Percentiles rank a stretch among this genome's conserved stretches.
Evolutionary conservation across 345 rosid species (phyloP).

Genomic region (Tarenaya hassleriana): DNA sequence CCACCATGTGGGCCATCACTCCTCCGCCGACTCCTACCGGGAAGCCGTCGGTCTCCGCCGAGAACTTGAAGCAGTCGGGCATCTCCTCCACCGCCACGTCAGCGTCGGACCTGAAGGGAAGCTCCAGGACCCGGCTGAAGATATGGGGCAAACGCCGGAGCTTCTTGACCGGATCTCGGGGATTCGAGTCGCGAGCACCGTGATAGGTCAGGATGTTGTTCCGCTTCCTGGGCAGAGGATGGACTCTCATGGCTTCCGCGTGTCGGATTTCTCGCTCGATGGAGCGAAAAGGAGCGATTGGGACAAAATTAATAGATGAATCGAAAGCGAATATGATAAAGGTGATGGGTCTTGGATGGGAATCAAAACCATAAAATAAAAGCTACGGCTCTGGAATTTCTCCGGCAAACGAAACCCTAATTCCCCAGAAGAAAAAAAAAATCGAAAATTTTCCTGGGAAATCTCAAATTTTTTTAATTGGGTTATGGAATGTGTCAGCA

Average conservation of each 20-base stretch:
- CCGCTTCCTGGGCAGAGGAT: constrained; percentile 56
- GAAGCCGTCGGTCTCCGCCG: constrained; percentile 56
- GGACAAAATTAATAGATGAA: constrained; percentile 5
- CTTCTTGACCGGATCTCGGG: constrained; percentile 37
- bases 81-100: constrained; percentile 66
- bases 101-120: constrained; percentile 78
- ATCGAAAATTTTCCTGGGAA: no score
- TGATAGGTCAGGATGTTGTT: constrained; percentile 50
- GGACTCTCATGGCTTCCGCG: constrained; percentile 61
- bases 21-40: no score
- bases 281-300: constrained; percentile 12
- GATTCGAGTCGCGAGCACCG: constrained; percentile 21
- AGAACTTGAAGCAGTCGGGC: constrained; percentile 81
- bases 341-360: not conserved
- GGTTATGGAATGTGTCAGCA: no score
- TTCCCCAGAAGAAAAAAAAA: no score
- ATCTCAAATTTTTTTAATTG: not conserved
- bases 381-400: constrained; percentile 14
- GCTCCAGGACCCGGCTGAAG: constrained; percentile 72
- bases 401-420: not conserved
- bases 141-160: constrained; percentile 82
- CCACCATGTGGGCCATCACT: constrained; percentile 51
- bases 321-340: not conserved
- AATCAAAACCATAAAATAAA: constrained; percentile 7
- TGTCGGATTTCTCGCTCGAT: not conserved